Base-by-base conservation (phyloP, 257 asterid genomes). In the Solanum appendiculatum region DNA sequence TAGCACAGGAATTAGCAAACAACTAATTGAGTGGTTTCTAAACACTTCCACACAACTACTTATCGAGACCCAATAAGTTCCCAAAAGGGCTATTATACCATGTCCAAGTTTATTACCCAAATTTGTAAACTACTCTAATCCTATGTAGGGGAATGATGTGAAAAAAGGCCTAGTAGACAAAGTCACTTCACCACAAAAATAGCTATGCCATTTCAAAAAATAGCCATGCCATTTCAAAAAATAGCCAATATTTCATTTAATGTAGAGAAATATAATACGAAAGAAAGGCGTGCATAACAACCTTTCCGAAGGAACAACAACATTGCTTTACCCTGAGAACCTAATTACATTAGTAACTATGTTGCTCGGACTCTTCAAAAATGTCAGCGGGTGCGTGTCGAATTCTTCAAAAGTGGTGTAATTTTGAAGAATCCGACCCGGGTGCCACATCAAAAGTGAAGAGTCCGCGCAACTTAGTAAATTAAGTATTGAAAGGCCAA, bases 301-400 rank as follows among this genome's bases (percentile, higher is more conserved):
- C 99, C 99, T 94, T 87, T 93, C 97, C 29, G 99, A 46, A 18
- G 96, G 89, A 86, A 93, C 86, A 87, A 93, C 85, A 68, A 96
- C 85, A 31, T 90, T 85, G 88, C 92, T 94, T 92, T 89, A 93
- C 78, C 96, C 93, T 77, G 93, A 91, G 78, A 90, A 87, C 73
- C 95, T 93, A 90, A 14, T n/a, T n/a, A n/a, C 89, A 83, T 94
- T 96, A 85, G 78, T 78, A 39, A 39, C 44, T 39, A 39, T 9
- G 44, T 39, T 39, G 44, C 44, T 39, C 44, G 44, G 44, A 39
- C 44, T 63, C 98, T 95, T 96, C 91, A 94, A 72, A 78, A 86
- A 86, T 87, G 64, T 86, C 58, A 60, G 60, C 29, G 40, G 44
- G 44, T 39, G 11, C 11, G n/a, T 39, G 3, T 39, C 44, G 44